Conservation (phyloP, 202 grass and related monocot species). For the Carex arenaria region DNA sequence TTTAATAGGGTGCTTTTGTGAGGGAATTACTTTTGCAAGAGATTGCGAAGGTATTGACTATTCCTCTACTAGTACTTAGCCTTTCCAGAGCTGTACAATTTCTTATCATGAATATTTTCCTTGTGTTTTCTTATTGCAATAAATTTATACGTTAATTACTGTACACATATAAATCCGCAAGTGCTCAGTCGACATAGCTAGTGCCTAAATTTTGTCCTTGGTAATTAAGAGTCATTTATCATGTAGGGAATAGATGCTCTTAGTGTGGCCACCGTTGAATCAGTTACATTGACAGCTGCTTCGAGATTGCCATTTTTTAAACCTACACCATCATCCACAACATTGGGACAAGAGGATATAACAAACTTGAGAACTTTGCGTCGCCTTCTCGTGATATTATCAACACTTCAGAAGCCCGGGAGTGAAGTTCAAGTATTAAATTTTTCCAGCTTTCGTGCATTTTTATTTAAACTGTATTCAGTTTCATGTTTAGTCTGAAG, state of each 20-base stretch:
- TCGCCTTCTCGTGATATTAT: conserved; percentile 63
- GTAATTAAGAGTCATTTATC: conserved; percentile 10
- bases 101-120: not conserved
- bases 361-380: conserved; percentile 73
- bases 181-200: not conserved
- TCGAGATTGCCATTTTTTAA: conserved; percentile 59
- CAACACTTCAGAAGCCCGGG: conserved; percentile 52
- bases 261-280: conserved; percentile 60
- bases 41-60: conserved; percentile 64
- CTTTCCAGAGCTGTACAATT: not conserved
- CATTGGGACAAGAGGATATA: conserved; percentile 51
- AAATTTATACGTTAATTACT: not conserved
- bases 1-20: conserved; percentile 94
- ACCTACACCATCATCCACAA: conserved; percentile 33
- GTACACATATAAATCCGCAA: not conserved
- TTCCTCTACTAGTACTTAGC: not conserved
- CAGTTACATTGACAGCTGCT: conserved; percentile 59
- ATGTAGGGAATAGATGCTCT: conserved; percentile 93
- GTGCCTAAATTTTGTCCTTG: not conserved
- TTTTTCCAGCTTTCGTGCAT: not conserved
- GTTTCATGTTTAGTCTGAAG: not conserved
- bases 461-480: not conserved
- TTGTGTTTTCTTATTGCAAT: not conserved
- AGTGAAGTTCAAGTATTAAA: conserved; percentile 52
- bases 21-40: conserved; percentile 95